A percentile compares a stretch with the other conserved stretches of the same genome.
Conservation (phyloP, 2,329 filamentous ascomycete genomes). For the Epichloe festucae region DNA sequence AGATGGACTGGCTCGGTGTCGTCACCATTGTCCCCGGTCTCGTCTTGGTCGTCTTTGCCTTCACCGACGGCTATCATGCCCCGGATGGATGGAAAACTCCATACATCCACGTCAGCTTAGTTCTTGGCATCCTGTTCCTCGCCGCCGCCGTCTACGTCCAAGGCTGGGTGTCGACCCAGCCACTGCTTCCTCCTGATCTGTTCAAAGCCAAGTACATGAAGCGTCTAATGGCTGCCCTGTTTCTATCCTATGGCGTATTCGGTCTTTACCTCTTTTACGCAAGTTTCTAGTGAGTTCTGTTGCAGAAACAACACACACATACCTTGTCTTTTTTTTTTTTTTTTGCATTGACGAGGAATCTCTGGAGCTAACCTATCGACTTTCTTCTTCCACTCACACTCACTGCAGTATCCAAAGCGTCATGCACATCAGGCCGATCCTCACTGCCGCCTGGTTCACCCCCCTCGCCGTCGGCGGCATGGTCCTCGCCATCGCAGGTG, state of each 20-base stretch:
- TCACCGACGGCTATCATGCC: slow-evolving; percentile 61
- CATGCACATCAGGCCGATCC: slow-evolving; percentile 44
- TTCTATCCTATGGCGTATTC: slow-evolving; percentile 55
- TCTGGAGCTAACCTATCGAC: neutral
- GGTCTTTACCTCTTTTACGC: slow-evolving; percentile 59
- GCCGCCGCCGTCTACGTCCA: slow-evolving; percentile 54
- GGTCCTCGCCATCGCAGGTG: slow-evolving; percentile 48
- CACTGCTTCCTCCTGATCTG: slow-evolving; percentile 55
- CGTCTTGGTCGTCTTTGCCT: slow-evolving; percentile 58
- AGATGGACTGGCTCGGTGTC: slow-evolving; percentile 59
- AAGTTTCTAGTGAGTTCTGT: slow-evolving; percentile 46
- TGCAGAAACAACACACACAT: neutral
- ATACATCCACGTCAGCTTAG: slow-evolving; percentile 54
- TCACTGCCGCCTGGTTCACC: slow-evolving; percentile 54
- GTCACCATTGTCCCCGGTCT: slow-evolving; percentile 50
- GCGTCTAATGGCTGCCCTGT: slow-evolving; percentile 44
- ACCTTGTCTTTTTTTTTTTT: neutral
- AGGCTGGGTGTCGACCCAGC: slow-evolving; percentile 53
- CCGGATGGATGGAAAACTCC: slow-evolving; percentile 58
- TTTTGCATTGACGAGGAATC: neutral
- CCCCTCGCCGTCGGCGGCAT: slow-evolving; percentile 58
- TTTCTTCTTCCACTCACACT: neutral
- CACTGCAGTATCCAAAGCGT: slow-evolving; percentile 42
- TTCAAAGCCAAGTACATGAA: slow-evolving; percentile 60
- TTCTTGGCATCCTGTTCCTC: slow-evolving; percentile 49